Evolutionary conservation across 1,284 basidiomycete species (phyloP).

Genomic region (Fomitopsis schrenkii): DNA sequence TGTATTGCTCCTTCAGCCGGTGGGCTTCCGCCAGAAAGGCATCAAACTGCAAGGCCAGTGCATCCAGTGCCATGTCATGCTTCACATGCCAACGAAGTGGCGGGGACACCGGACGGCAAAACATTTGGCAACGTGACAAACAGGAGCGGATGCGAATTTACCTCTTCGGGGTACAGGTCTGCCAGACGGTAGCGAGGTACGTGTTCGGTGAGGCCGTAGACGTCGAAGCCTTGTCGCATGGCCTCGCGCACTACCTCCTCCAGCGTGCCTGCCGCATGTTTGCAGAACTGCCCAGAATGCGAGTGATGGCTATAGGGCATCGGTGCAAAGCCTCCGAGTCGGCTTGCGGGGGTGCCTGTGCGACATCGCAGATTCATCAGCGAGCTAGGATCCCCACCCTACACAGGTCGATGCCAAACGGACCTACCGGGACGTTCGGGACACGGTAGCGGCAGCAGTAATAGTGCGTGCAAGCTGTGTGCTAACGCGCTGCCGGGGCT

Average conservation of each 20-base stretch:
- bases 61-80: constrained; percentile 44
- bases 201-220: constrained; percentile 94
- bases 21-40: constrained; percentile 75
- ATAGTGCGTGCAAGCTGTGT: neutral
- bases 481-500: neutral
- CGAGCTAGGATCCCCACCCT: neutral
- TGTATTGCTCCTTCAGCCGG: constrained; percentile 60
- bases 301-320: constrained; percentile 95
- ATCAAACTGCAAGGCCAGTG: constrained; percentile 58
- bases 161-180: constrained; percentile 97
- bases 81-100: constrained; percentile 22
- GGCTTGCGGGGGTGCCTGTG: neutral
- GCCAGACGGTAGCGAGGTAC: constrained; percentile 78
- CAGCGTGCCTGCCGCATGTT: constrained; percentile 77
- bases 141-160: constrained; percentile 28
- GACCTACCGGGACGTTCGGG: neutral
- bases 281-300: constrained; percentile 96
- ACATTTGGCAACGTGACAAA: neutral
- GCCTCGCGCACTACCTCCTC: constrained; percentile 82
- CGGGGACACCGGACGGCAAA: neutral
- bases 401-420: neutral
- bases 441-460: neutral
- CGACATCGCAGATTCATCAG: neutral
- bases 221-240: constrained; percentile 71
- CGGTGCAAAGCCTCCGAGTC: neutral